A percentile compares a stretch with the other conserved stretches of the same genome.
phyloP scores from a whole-genome alignment of 306 rosid species.

The Pterocarpus santalinus region DNA sequence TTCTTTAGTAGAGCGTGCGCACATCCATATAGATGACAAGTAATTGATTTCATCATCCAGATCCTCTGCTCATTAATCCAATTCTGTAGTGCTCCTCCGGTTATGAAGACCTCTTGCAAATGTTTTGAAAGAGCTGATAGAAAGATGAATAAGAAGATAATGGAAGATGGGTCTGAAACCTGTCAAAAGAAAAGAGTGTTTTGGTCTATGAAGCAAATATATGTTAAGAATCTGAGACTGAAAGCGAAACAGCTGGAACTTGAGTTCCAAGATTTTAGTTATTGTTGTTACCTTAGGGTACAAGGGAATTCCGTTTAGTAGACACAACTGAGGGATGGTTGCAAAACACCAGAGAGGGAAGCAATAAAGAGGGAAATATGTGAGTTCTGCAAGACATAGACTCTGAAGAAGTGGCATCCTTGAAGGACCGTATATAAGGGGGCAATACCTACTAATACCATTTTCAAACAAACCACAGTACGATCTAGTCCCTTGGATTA shows the following conservation, averaged over 20 bases:
- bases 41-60: conserved; percentile 75
- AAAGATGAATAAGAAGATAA: conserved; percentile 55
- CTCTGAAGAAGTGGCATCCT: conserved; percentile 59
- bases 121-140: conserved; percentile 54
- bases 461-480: conserved; percentile 66
- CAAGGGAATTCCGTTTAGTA: conserved; percentile 61
- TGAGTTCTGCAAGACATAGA: conserved; percentile 57
- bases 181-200: conserved; percentile 20
- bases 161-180: conserved; percentile 63
- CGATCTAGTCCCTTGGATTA: conserved; percentile 77
- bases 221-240: conserved; percentile 25
- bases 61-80: conserved; percentile 72
- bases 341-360: conserved; percentile 68
- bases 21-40: conserved; percentile 61
- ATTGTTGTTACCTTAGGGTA: conserved; percentile 70
- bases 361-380: conserved; percentile 60
- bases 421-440: conserved; percentile 58
- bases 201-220: conserved; percentile 18
- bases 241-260: background rate
- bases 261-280: background rate
- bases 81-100: conserved; percentile 56
- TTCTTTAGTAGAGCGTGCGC: conserved; percentile 66
- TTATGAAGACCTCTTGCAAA: conserved; percentile 57
- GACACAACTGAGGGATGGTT: conserved; percentile 70
- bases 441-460: conserved; percentile 64